phyloP scores from a whole-genome alignment of 2,329 filamentous ascomycete species.

The Cladorrhinum sp. region DNA sequence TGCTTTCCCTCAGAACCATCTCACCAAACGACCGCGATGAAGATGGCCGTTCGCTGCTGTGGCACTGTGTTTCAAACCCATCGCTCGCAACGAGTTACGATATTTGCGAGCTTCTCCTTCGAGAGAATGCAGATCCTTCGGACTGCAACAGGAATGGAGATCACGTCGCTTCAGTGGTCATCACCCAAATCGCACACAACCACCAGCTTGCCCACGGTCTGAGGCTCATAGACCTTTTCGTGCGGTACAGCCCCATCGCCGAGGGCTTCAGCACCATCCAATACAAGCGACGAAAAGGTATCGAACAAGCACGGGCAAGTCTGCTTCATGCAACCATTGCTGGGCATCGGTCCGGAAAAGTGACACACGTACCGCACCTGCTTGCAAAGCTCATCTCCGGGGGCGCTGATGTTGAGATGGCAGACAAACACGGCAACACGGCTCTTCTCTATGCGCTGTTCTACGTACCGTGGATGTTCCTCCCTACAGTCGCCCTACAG shows the following conservation, averaged over 20 bases:
- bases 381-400: background rate
- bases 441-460: background rate
- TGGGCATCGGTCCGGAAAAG: too few relatives aligned
- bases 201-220: background rate
- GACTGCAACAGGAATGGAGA: slow-evolving; percentile 2
- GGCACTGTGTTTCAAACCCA: background rate
- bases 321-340: background rate
- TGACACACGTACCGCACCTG: background rate
- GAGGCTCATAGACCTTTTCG: background rate
- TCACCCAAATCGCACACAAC: background rate
- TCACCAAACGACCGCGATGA: slow-evolving; percentile 5
- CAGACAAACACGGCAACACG: background rate
- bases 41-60: background rate
- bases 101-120: background rate
- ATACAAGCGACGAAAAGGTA: background rate
- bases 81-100: background rate
- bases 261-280: background rate
- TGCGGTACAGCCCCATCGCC: background rate
- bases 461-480: background rate
- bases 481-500: background rate
- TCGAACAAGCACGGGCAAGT: background rate
- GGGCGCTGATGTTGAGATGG: background rate
- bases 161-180: background rate
- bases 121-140: background rate
- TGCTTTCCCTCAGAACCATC: background rate